Percentiles rank a stretch among this genome's conserved stretches.
Evolutionary conservation across 306 rosid species (phyloP).

Genomic region (Castanopsis chinensis): DNA sequence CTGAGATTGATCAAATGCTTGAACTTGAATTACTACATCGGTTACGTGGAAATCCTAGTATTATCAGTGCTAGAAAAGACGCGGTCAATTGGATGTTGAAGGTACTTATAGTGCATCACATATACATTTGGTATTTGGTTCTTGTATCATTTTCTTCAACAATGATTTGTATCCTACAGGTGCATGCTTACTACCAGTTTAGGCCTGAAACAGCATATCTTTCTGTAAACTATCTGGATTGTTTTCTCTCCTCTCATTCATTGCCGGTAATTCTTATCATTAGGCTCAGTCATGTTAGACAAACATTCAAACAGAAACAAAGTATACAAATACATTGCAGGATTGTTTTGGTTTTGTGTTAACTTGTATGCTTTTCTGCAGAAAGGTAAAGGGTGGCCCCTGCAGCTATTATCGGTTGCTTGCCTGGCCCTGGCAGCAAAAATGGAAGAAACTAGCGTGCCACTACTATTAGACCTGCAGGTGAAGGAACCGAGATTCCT

Average conservation of each 20-base stretch:
- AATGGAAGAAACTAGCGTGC: constrained; percentile 50
- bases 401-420: constrained; percentile 45
- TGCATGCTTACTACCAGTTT: constrained; percentile 36
- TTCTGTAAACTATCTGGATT: constrained; percentile 29
- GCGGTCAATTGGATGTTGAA: constrained; percentile 43
- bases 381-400: constrained; percentile 40
- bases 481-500: constrained; percentile 29
- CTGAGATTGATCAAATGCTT: constrained; percentile 34
- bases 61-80: constrained; percentile 30
- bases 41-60: constrained; percentile 9
- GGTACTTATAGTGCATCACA: constrained; percentile 8
- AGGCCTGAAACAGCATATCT: constrained; percentile 47
- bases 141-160: neutral
- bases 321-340: no score
- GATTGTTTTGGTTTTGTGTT: neutral
- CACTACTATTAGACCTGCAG: constrained; percentile 41
- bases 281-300: neutral
- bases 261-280: constrained; percentile 14
- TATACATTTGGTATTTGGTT: neutral
- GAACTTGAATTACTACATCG: constrained; percentile 15
- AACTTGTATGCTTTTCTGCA: constrained; percentile 17
- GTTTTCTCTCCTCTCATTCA: constrained; percentile 2
- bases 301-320: no score
- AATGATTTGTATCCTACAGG: constrained; percentile 27
- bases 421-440: constrained; percentile 50